Evolutionary conservation across 2,329 filamentous ascomycete species (phyloP).

Genomic region (Sporothrix protearum): DNA sequence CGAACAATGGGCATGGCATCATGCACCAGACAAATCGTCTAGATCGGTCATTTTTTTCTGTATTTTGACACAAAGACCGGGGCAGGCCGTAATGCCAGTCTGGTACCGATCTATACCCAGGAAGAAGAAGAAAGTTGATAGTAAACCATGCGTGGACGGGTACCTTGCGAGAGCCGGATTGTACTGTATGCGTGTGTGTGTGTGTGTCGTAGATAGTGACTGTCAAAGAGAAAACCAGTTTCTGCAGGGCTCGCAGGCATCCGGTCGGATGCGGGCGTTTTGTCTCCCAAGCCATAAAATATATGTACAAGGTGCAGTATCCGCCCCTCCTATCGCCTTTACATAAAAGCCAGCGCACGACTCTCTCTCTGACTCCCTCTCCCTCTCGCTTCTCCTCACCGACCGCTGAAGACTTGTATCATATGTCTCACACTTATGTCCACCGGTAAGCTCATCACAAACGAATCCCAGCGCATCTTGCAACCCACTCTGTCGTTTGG

Average conservation of each 20-base stretch:
- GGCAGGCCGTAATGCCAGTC: not conserved
- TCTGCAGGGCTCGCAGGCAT: not conserved
- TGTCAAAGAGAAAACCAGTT: not conserved
- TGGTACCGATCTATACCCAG: not conserved
- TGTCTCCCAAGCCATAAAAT: not conserved
- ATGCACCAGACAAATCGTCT: not conserved
- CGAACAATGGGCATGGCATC: not conserved
- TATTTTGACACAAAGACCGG: not conserved
- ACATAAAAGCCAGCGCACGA: not conserved
- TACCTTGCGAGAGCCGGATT: not conserved
- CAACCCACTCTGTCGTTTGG: not conserved
- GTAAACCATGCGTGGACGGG: not conserved
- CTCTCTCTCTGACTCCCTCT: not conserved
- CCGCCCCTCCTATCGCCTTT: not conserved
- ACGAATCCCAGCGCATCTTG: not conserved
- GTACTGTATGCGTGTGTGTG: not conserved
- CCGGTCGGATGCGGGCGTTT: constrained; percentile 7
- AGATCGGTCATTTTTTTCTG: not conserved
- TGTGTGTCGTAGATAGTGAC: not conserved
- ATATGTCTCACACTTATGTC: not conserved
- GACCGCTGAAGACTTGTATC: not conserved
- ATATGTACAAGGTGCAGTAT: not conserved
- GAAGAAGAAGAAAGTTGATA: not conserved
- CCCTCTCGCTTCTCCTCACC: not conserved
- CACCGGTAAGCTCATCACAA: not conserved